Base-by-base conservation (phyloP, 2,329 filamentous ascomycete genomes). In the Aspergillus thermomutatus region DNA sequence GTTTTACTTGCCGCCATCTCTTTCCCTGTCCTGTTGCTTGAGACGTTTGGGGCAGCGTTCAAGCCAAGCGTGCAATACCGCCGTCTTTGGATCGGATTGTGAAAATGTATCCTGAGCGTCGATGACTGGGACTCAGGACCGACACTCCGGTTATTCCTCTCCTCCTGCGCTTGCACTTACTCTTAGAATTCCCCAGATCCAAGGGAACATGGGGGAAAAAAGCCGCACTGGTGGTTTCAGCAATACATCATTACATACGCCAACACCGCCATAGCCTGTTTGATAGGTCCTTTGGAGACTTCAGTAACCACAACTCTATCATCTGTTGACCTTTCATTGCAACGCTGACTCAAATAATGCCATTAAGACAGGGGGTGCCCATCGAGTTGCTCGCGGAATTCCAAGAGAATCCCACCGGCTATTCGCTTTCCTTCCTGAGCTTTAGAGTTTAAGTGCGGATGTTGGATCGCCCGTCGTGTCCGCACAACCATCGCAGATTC, bases 401-500 rank as follows among this genome's bases (percentile, higher is more conserved):
- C 48, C 49, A 23, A 25, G 28, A 21, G 17, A 40, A 43, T 28
- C 34, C 17, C 19, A 26, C 49, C 49, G 46, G 21, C 11, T n/a
- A 8, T 52, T 55, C 48, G 28, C 23, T n/a, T 51, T 8, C 7
- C 8, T 25, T 14, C 17, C 21, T 34, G 45, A n/a, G 26, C 40
- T 25, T 52, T 53, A 53, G 47, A 37, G 52, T 53, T 53, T 49
- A 23, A 9, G 25, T 9, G 52, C 43, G 52, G 52, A 49, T 49
- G 40, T 53, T 48, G 52, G 51, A 53, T 47, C 41, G 50, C 37
- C 50, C n/a, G 50, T 52, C 23, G 50, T 49, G 53, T 50, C 53
- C 53, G 37, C 37, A 50, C 53, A 54, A 34, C 45, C 45, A 43
- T 50, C 37, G 37, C 28, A 21, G 11, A 41, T 55, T 50, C 53